Evolutionary conservation across 2,329 filamentous ascomycete genomes (phyloP).

Genomic region (Epichloe sibirici): DNA sequence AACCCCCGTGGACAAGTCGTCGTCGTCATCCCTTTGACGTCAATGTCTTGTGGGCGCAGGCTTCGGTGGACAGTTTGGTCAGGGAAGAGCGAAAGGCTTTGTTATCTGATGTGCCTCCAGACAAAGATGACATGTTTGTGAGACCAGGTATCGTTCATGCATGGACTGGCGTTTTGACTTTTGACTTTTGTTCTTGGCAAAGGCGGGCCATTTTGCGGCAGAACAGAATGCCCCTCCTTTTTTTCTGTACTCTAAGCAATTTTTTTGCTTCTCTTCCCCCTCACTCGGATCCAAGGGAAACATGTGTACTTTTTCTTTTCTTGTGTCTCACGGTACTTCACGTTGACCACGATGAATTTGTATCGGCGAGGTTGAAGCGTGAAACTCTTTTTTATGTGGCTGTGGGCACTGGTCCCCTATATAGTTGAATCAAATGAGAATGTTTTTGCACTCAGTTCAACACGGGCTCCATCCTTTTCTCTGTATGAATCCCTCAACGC

Average conservation of each 20-base stretch:
- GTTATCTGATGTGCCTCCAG: not conserved
- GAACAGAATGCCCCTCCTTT: not conserved
- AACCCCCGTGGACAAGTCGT: conserved; percentile 36
- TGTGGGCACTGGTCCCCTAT: not conserved
- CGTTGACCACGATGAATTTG: not conserved
- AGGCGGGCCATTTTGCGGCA: not conserved
- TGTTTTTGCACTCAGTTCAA: conserved; percentile 19
- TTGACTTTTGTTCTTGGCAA: not conserved
- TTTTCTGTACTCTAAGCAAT: not conserved
- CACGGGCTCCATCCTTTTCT: conserved; percentile 48
- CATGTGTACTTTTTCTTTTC: not conserved
- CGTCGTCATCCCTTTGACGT: not conserved
- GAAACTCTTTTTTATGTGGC: not conserved
- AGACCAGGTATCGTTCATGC: conserved; percentile 12
- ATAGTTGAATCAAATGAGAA: not conserved
- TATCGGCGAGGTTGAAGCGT: not conserved
- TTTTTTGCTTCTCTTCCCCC: not conserved
- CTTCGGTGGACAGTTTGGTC: not conserved
- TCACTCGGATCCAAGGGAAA: not conserved
- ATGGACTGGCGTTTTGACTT: conserved; percentile 17
- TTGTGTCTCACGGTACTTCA: not conserved
- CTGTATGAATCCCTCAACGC: conserved; percentile 41
- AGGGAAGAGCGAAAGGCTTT: not conserved
- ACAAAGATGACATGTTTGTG: not conserved
- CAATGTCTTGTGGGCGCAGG: not conserved